Base-by-base conservation (phyloP, 768 basidiomycete species). In the Pleurotus tuoliensis region DNA sequence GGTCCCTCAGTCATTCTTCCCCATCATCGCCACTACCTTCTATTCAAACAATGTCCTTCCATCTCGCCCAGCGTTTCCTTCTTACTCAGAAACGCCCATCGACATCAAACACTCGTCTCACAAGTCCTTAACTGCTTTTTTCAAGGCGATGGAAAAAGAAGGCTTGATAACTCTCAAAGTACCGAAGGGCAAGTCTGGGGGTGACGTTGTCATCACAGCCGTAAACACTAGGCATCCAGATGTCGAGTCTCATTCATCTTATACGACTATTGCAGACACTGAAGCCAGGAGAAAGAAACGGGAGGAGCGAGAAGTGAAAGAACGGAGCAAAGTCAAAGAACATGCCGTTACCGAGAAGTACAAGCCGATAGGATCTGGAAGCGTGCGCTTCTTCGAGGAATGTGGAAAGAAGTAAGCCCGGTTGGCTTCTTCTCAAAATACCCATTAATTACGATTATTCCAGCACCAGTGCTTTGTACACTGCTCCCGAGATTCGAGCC, bases 41-140 rank as follows among this genome's bases (percentile, higher is more conserved):
- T 94, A 93, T 70, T 82, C 88, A 5, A 79, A 77, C 15, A 79
- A 92, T 64, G 80, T 96, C 48, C 79, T 95, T 2, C 92, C 92
- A 4, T 84, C 77, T 52, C 80, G 92, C n/a, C 90, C 92, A 6
- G 83, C 84, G n/a, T 83, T 81, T 56, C 81, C 84, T 50, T 72
- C 72, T 59, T 78, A 11, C 48, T 77, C 61, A 70, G 66, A 5
- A 69, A 69, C 47, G 62, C 74, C 4, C 69, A 79, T 89, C 57
- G 90, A 82, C 61, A 87, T 95, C 68, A 93, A 89, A 62, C 79
- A 86, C 8, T 93, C 91, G 1, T 79, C 79, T 1, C 81, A 86
- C 74, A 97, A 94, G 70, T 90, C 91, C 8, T 77, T 95, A 16
- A 79, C 86, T 1, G 78, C 86, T 1, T 94, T 96, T 73, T 77